Evolutionary conservation across 2,329 filamentous ascomycete species (phyloP), one percentile per base, ranked within the genome.

Genomic region (Bertia moriformis): DNA sequence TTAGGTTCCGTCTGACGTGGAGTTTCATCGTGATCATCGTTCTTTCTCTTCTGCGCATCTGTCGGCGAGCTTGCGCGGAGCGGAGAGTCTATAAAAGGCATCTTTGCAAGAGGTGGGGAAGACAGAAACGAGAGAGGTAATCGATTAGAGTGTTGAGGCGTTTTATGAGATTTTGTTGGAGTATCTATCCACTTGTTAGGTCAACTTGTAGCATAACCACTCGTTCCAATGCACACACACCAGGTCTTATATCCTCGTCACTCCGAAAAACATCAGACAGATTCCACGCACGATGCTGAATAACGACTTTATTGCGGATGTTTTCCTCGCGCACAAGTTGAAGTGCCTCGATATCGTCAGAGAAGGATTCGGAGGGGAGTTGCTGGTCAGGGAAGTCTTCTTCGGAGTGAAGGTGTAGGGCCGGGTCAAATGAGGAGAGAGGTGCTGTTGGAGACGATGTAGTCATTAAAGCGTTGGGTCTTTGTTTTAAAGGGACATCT

Each of bases 351-450:
- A 61, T 37, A 18, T 62, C 59, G 50, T 61, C 58, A 38, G 51
- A 51, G 44, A 57, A 57, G 39, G 52, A 50, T 39, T 55, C 50
- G n/a, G 51, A 57, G 14, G 48, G 51, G 40, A 42, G 39, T 10
- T 17, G 37, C 20, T 43, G 41, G 27, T 45, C 38, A n/a, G 39
- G 45, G n/a, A n/a, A n/a, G n/a, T n/a, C n/a, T n/a, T 44, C 45
- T 51, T 70, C 63, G 39, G 66, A 69, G 45, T 66, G 59, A 18
- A 67, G 55, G 43, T 65, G 53, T 19, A 69, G 44, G 32, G 65
- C 63, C 33, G 66, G 66, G 43, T 71, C 67, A 41, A 69, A 70
- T 4, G 66, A 68, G 3, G 64, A 60, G n/a, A n/a, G n/a, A 3
- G 62, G 59, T 22, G 62, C 50, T 19, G 47, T 45, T 32, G 56